phyloP scores from a whole-genome alignment of 352 stramenopile genomes.

The Pythium aristosporum region DNA sequence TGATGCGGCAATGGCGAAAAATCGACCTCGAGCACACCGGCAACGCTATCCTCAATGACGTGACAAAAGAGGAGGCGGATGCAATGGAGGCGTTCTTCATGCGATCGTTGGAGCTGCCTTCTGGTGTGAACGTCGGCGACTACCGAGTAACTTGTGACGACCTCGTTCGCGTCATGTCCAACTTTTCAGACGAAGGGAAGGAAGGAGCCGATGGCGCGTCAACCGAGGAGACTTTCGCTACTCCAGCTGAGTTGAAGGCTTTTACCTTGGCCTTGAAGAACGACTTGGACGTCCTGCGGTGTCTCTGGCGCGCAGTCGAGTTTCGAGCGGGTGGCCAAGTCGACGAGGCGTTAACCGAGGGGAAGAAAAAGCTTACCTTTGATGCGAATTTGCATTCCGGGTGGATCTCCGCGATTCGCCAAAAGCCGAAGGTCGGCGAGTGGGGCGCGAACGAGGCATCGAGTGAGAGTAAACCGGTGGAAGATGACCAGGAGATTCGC shows the following conservation, averaged over 20 bases:
- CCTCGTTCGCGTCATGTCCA: slow-evolving; percentile 53
- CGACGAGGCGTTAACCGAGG: slow-evolving; percentile 24
- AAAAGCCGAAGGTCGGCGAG: slow-evolving; percentile 63
- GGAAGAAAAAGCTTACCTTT: slow-evolving; percentile 56
- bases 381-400: slow-evolving; percentile 68
- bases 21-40: slow-evolving; percentile 9
- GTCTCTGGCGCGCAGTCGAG: slow-evolving; percentile 68
- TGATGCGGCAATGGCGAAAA: slow-evolving; percentile 42
- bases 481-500: slow-evolving; percentile 27
- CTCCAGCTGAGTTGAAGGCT: slow-evolving; percentile 35
- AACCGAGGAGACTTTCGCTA: slow-evolving; percentile 5
- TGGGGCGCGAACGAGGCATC: slow-evolving; percentile 39
- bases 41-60: no score
- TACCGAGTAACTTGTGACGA: slow-evolving; percentile 71
- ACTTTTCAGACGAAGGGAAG: slow-evolving; percentile 23
- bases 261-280: slow-evolving; percentile 49
- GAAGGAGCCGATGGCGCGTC: slow-evolving; percentile 17
- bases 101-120: slow-evolving; percentile 49
- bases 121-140: slow-evolving; percentile 31
- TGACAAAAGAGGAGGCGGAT: background rate
- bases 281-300: slow-evolving; percentile 55
- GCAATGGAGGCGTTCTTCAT: slow-evolving; percentile 15
- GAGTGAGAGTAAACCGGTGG: slow-evolving; percentile 27
- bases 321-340: slow-evolving; percentile 47
- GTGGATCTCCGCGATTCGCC: slow-evolving; percentile 72